Evolutionary conservation across 768 basidiomycete species (phyloP), one percentile per base, ranked within the genome.

Genomic region (Auricularia heimuer): DNA sequence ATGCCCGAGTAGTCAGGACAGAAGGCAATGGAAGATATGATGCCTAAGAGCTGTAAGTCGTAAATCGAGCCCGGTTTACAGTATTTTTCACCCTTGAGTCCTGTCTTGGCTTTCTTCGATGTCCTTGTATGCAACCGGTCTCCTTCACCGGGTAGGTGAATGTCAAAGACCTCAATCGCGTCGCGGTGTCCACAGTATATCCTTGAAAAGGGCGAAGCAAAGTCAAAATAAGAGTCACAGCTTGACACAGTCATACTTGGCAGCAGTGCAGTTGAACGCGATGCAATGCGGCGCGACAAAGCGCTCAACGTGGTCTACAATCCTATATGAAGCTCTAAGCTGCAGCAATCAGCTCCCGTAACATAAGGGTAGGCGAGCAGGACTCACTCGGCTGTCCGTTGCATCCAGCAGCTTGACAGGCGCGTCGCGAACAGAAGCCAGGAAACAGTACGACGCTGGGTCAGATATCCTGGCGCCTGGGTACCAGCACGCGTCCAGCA

Each of bases 291-390:
- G 94, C 0, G 92, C 94, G 47, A 97, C 79, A 63, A 92, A 85
- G 37, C 94, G 83, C 75, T 98, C 96, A n/a, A 89, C 80, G 70
- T 98, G 95, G 73, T 98, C 94, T 10, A 98, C 83, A 45, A 98
- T 96, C 47, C 81, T 80, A 73, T 98, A 98, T 1, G 92, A 94
- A 0, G 94, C 96, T 18, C 95, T 85, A 21, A 92, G 82, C 95
- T 97, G 71, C 24, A 16, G 0, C 7, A 45, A 18, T 37, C 60
- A 63, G 62, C 44, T 29, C 29, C 2, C 29, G 2, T 29, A 45
- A 66, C 61, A 21, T 45, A 34, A 7, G 18, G 3, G 69, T 36
- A 60, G 33, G 51, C 11, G 10, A 71, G 82, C 61, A 62, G 8
- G 16, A 44, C 61, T 70, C 51, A 94, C 95, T 73, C 86, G 77